These are phyloP conservation scores for Austroboletus niveus DNA, from an alignment of 1,284 basidiomycete species.

Conservation along the genomic window DNA sequence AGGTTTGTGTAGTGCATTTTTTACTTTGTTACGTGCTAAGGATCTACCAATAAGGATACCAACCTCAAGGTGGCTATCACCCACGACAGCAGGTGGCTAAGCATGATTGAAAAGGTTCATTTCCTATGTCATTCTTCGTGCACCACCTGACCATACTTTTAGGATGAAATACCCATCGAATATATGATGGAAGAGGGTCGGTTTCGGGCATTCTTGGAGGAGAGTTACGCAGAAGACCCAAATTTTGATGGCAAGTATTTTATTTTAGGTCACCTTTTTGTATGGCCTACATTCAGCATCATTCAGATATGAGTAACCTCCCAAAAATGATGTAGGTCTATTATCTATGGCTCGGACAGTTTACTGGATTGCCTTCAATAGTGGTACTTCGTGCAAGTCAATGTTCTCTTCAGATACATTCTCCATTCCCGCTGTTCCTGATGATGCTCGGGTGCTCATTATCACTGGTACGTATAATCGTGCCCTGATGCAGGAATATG, in stretches of 20 bases:
- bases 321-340: neutral
- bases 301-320: neutral
- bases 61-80: neutral
- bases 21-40: neutral
- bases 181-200: neutral
- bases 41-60: neutral
- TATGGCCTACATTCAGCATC: neutral
- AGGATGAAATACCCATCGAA: neutral
- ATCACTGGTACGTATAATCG: neutral
- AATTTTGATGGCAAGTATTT: neutral
- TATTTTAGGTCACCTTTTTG: neutral
- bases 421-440: neutral
- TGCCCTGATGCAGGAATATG: neutral
- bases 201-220: neutral
- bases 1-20: constrained; percentile 1
- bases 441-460: neutral
- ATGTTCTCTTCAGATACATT: neutral
- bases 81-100: constrained; percentile 7
- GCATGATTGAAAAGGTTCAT: neutral
- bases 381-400: neutral
- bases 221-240: neutral
- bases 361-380: neutral
- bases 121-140: neutral
- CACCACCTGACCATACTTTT: neutral
- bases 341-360: neutral